A percentile compares a stretch with the other conserved stretches of the same genome.
Conservation (phyloP, 2,329 filamentous ascomycete species). For the Colletotrichum sp. region DNA sequence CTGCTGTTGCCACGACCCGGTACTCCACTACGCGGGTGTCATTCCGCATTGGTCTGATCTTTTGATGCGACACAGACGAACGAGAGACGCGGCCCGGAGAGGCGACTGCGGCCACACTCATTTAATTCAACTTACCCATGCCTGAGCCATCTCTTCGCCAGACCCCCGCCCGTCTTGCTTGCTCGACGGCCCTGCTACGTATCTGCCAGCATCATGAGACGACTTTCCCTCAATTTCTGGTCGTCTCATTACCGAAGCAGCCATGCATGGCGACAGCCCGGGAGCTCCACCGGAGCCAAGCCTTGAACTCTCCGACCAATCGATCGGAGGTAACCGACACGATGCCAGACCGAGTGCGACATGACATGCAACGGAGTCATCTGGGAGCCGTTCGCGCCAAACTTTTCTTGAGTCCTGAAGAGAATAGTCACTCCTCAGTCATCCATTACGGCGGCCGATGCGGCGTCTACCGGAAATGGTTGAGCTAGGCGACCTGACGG, state of each 20-base stretch:
- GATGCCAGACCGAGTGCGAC: not conserved
- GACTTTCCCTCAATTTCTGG: constrained; percentile 3
- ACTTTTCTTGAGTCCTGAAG: not conserved
- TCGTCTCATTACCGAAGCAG: constrained; percentile 16
- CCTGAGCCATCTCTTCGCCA: not conserved
- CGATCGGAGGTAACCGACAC: constrained; percentile 3
- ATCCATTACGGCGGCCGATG: not conserved
- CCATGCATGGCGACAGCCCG: not conserved
- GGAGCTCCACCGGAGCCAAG: constrained; percentile 7
- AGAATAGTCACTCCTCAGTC: not conserved
- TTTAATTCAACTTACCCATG: not conserved
- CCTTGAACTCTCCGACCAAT: not conserved
- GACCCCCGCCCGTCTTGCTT: not conserved
- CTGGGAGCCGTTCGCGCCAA: not conserved
- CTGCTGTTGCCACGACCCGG: not conserved
- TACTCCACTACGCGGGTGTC: constrained; percentile 11
- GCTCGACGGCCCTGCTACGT: not conserved
- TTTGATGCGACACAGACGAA: constrained; percentile 6
- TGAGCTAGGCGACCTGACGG: not conserved
- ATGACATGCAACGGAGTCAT: not conserved
- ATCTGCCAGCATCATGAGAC: not conserved
- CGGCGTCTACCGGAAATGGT: not conserved
- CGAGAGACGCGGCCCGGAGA: constrained; percentile 10
- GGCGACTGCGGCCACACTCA: not conserved
- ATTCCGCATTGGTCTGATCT: constrained; percentile 19